Evolutionary conservation across 352 stramenopile genomes (phyloP).

Genomic region (Globisporangium radiosum): DNA sequence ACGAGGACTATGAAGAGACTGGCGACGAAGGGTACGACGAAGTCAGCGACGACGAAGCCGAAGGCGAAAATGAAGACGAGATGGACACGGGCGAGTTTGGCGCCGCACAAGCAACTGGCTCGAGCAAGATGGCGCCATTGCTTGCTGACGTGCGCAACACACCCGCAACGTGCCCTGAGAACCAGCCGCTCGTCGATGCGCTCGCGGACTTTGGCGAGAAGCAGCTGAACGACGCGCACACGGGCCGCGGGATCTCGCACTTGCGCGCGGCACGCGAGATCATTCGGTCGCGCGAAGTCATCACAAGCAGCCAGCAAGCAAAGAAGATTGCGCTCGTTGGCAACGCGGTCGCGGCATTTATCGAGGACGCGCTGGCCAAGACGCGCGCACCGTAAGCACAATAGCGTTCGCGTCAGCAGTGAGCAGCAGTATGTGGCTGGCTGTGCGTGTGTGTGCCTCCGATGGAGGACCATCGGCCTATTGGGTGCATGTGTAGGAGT

Average conservation of each 20-base stretch:
- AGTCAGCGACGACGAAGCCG: constrained; percentile 4
- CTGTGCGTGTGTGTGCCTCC: not conserved
- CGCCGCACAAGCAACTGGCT: constrained; percentile 6
- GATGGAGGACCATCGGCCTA: no score
- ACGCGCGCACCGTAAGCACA: not conserved
- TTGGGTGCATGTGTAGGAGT: not conserved
- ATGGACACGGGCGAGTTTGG: constrained; percentile 9
- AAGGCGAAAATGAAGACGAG: constrained; percentile 3
- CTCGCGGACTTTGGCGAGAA: constrained; percentile 51
- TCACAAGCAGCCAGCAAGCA: constrained; percentile 43
- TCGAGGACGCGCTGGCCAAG: constrained; percentile 35
- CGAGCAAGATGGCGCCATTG: constrained; percentile 29
- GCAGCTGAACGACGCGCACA: constrained; percentile 41
- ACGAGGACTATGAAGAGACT: constrained; percentile 52
- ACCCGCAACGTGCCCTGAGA: constrained; percentile 31
- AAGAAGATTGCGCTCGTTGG: constrained; percentile 53
- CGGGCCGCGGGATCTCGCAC: constrained; percentile 54
- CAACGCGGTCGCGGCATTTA: constrained; percentile 51
- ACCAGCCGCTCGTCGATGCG: constrained; percentile 60
- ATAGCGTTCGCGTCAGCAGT: not conserved
- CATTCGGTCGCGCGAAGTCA: constrained; percentile 29
- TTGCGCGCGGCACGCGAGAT: constrained; percentile 55
- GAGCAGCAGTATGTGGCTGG: not conserved
- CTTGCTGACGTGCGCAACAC: constrained; percentile 40
- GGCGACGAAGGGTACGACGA: constrained; percentile 38